phyloP scores from a whole-genome alignment of 2,329 filamentous ascomycete genomes.

The Aspergillus quadricinctus region DNA sequence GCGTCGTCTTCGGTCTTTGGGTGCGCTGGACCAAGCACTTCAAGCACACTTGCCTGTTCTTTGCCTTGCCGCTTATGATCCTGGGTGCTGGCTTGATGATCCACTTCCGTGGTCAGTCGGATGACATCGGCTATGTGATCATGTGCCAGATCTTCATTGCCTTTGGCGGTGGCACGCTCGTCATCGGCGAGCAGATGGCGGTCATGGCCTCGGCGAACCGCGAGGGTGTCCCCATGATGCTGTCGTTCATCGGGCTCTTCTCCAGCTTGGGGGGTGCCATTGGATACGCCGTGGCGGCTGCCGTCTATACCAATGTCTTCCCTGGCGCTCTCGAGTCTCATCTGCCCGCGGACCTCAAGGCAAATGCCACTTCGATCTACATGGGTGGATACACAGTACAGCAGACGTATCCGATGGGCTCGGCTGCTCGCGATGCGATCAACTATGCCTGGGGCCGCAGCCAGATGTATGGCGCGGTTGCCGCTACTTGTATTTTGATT shows the following conservation, averaged over 20 bases:
- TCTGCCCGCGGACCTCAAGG: constrained; percentile 37
- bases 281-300: constrained; percentile 26
- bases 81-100: constrained; percentile 55
- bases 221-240: constrained; percentile 48
- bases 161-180: constrained; percentile 50
- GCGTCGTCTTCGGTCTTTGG: constrained; percentile 45
- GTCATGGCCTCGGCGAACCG: constrained; percentile 55
- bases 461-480: constrained; percentile 35
- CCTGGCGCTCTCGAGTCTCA: constrained; percentile 41
- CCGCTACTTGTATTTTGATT: constrained; percentile 30
- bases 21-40: constrained; percentile 50
- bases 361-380: constrained; percentile 21
- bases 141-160: constrained; percentile 56
- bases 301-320: constrained; percentile 58
- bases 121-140: constrained; percentile 48
- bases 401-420: constrained; percentile 28
- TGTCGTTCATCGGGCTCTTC: constrained; percentile 34
- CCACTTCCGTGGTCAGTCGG: constrained; percentile 49
- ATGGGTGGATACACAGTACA: constrained; percentile 23
- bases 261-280: constrained; percentile 33
- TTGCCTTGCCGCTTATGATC: constrained; percentile 49
- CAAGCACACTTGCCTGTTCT: constrained; percentile 50
- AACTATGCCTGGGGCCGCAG: constrained; percentile 36
- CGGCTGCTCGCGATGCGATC: constrained; percentile 29
- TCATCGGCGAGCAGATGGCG: constrained; percentile 55